phyloP scores from a whole-genome alignment of 163 green algal genomes.

The Coccomyxa subellipsoidea region DNA sequence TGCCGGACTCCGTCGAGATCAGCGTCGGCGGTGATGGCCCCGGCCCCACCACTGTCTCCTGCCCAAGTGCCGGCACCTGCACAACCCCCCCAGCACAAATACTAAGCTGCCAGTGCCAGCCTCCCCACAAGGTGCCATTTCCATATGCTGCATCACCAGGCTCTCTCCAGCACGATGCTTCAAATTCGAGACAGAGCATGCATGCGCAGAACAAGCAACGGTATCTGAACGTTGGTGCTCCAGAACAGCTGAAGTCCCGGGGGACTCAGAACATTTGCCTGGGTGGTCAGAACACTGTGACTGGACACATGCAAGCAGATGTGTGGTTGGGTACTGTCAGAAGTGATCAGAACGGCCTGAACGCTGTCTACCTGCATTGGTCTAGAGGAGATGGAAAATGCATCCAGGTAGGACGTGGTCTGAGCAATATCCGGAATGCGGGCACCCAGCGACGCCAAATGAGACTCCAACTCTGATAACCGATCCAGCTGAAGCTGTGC shows the following conservation, averaged over 20 bases:
- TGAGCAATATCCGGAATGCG: neutral
- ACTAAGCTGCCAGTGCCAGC: no score
- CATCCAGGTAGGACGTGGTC: neutral
- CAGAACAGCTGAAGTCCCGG: no score
- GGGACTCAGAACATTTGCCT: no score
- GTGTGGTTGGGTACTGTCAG: neutral
- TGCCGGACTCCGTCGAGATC: conserved; percentile 11
- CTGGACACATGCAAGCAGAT: no score
- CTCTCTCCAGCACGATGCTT: no score
- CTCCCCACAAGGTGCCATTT: no score
- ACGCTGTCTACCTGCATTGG: neutral
- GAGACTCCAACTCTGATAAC: neutral
- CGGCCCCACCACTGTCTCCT: conserved; percentile 22
- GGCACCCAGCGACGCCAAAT: neutral
- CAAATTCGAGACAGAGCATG: no score
- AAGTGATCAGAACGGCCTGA: neutral
- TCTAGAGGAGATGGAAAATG: conserved; percentile 1
- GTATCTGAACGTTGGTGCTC: no score
- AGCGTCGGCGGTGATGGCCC: conserved; percentile 21
- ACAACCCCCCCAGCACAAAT: neutral
- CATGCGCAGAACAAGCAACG: no score
- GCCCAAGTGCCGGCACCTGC: conserved; percentile 12
- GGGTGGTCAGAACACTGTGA: no score
- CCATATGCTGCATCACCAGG: no score
- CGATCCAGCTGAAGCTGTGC: conserved; percentile 2